phyloP scores from a whole-genome alignment of 2,329 filamentous ascomycete genomes.

The Aschersonia sp. region DNA sequence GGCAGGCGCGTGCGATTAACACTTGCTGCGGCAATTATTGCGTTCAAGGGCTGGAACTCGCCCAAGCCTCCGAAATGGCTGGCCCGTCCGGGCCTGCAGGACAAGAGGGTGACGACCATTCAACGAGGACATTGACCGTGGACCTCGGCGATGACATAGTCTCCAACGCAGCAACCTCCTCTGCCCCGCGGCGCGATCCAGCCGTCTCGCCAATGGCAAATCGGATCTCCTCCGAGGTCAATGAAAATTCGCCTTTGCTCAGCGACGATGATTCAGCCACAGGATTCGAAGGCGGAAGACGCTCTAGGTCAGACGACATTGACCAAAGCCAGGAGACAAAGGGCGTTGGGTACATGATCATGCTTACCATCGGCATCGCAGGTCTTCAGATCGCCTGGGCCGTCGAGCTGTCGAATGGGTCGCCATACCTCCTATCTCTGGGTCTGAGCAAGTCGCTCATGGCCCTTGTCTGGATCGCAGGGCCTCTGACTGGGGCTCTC shows the following conservation, averaged over 20 bases:
- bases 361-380: slow-evolving; percentile 76
- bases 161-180: no score
- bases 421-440: slow-evolving; percentile 66
- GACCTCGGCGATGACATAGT: no score
- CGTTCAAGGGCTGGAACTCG: no score
- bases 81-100: no score
- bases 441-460: slow-evolving; percentile 73
- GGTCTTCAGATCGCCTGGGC: slow-evolving; percentile 93
- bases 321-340: slow-evolving; percentile 47
- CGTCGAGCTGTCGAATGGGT: slow-evolving; percentile 86
- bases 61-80: no score
- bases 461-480: slow-evolving; percentile 74
- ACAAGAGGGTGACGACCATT: no score
- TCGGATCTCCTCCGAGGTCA: slow-evolving; percentile 1
- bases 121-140: no score
- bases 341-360: slow-evolving; percentile 71
- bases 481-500: slow-evolving; percentile 62
- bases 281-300: neutral
- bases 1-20: neutral
- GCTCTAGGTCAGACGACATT: neutral
- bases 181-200: neutral
- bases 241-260: slow-evolving; percentile 18
- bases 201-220: no score
- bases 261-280: slow-evolving; percentile 2
- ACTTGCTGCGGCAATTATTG: no score